Evolutionary conservation across 1,284 basidiomycete species (phyloP).

Genomic region (Melampsora americana): DNA sequence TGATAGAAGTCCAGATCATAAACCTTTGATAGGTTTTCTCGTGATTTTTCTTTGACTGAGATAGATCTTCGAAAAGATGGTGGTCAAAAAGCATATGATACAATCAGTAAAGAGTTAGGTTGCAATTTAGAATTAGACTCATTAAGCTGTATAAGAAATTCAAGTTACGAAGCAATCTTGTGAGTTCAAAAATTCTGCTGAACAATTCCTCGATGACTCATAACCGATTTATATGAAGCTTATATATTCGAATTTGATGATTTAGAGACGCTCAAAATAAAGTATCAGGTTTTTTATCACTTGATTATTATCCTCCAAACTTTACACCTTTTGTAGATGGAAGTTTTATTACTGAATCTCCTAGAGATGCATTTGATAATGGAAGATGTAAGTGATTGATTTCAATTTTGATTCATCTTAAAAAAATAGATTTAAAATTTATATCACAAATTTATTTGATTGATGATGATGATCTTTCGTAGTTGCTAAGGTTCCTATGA

Average conservation of each 20-base stretch:
- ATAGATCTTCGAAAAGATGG: background rate
- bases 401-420: background rate
- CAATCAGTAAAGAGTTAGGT: background rate
- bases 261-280: background rate
- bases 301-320: background rate
- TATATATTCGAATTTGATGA: too few relatives aligned
- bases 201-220: too few relatives aligned
- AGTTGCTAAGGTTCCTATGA: conserved; percentile 8
- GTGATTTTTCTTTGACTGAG: too few relatives aligned
- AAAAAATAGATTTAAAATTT: background rate
- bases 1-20: too few relatives aligned
- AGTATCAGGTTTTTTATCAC: background rate
- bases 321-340: conserved; percentile 1
- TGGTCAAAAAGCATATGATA: conserved; percentile 44
- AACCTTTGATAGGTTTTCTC: too few relatives aligned
- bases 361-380: background rate
- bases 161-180: too few relatives aligned
- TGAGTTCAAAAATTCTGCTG: too few relatives aligned
- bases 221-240: too few relatives aligned
- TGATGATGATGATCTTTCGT: background rate
- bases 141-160: background rate
- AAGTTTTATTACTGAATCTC: background rate
- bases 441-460: too few relatives aligned
- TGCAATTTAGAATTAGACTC: background rate
- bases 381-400: background rate